These are phyloP conservation scores for Aureobasidium sp. DNA, from an alignment of 2,329 filamentous ascomycete genomes.

Conservation along the genomic window DNA sequence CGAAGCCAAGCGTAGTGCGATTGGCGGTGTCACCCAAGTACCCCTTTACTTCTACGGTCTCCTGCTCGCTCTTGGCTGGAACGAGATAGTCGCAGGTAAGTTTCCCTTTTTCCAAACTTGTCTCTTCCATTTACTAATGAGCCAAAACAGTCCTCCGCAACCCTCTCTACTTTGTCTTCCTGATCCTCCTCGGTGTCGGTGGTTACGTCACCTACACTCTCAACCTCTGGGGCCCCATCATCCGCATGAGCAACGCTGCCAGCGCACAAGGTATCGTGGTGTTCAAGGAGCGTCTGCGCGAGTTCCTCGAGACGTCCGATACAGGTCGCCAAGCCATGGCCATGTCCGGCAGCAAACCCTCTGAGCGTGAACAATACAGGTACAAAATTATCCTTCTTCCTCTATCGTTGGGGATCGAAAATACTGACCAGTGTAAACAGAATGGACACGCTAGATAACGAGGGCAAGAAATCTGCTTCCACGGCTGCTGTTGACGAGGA, in stretches of 20 bases:
- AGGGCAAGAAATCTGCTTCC: conserved; percentile 31
- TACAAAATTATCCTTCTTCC: background rate
- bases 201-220: conserved; percentile 88
- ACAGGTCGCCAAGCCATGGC: conserved; percentile 74
- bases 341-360: conserved; percentile 44
- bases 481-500: conserved; percentile 20
- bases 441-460: conserved; percentile 32
- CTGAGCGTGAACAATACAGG: conserved; percentile 2
- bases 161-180: conserved; percentile 82
- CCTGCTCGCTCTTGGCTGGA: conserved; percentile 88
- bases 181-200: conserved; percentile 66
- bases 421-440: conserved; percentile 13
- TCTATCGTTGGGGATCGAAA: background rate
- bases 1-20: conserved; percentile 92
- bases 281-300: conserved; percentile 80
- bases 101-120: background rate
- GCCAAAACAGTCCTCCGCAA: conserved; percentile 69
- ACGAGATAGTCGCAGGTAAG: conserved; percentile 87
- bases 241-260: conserved; percentile 90
- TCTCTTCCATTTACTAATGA: background rate
- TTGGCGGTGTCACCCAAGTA: conserved; percentile 89
- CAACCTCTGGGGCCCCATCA: conserved; percentile 91
- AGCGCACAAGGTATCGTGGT: conserved; percentile 80
- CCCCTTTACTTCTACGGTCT: conserved; percentile 91
- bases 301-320: conserved; percentile 84